Evolutionary conservation across 768 basidiomycete genomes (phyloP).

Genomic region (Leccinum subtestaceum): DNA sequence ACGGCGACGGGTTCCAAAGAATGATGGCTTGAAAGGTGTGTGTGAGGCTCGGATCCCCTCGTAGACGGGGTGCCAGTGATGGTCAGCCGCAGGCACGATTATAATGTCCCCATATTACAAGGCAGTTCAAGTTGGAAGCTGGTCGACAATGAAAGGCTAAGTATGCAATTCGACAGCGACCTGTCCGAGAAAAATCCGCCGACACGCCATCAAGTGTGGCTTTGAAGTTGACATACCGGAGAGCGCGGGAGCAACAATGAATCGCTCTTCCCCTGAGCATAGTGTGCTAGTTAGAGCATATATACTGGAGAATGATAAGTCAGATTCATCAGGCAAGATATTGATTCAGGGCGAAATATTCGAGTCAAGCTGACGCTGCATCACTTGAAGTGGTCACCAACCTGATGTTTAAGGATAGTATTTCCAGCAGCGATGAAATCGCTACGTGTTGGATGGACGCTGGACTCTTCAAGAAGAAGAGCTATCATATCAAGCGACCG

Average conservation of each 20-base stretch:
- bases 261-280: neutral
- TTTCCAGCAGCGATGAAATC: neutral
- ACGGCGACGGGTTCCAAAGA: neutral
- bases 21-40: neutral
- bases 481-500: neutral
- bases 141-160: neutral
- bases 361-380: neutral
- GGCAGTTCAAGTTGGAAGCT: neutral
- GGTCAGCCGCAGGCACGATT: slow-evolving; percentile 11
- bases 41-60: neutral
- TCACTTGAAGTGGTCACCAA: neutral
- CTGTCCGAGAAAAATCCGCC: neutral
- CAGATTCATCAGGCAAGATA: neutral
- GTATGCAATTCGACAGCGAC: neutral
- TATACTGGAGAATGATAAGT: neutral
- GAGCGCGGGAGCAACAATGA: neutral
- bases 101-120: neutral
- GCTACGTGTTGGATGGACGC: neutral
- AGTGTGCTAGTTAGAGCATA: too few relatives aligned
- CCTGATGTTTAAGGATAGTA: too few relatives aligned
- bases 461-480: neutral
- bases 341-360: neutral
- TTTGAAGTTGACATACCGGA: neutral
- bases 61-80: slow-evolving; percentile 2
- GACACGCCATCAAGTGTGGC: neutral